Percentiles rank a stretch among this genome's conserved stretches.
Evolutionary conservation across 2,329 filamentous ascomycete genomes (phyloP).

Genomic region (Shiraia sp.): DNA sequence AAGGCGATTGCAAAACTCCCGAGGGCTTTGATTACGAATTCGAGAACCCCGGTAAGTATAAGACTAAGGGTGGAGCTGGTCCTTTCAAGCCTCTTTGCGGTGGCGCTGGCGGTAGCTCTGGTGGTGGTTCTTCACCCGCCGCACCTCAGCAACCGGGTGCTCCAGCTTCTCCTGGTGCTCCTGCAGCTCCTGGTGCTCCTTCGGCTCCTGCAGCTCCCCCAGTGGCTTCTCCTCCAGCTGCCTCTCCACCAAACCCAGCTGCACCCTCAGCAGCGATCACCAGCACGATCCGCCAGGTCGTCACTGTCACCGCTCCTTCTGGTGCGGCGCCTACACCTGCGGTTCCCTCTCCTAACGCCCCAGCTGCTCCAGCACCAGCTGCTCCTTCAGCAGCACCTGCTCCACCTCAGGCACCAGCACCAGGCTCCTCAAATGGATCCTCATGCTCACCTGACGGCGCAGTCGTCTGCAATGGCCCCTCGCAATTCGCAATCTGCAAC

Average conservation of each 20-base stretch:
- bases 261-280: conserved; percentile 6
- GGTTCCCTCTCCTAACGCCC: conserved; percentile 1
- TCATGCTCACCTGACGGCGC: conserved; percentile 41
- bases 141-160: neutral
- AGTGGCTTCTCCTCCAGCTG: conserved; percentile 3
- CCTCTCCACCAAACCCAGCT: conserved; percentile 5
- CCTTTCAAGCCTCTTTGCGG: conserved; percentile 31
- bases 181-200: conserved; percentile 6
- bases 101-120: conserved; percentile 10
- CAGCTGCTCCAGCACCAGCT: neutral
- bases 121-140: neutral
- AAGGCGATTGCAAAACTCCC: conserved; percentile 54
- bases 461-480: conserved; percentile 43
- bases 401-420: neutral
- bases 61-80: conserved; percentile 34
- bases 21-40: conserved; percentile 57
- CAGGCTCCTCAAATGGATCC: conserved; percentile 8
- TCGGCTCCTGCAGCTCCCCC: conserved; percentile 3
- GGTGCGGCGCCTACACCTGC: conserved; percentile 1
- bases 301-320: conserved; percentile 27
- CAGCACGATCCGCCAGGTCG: conserved; percentile 26
- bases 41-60: conserved; percentile 66
- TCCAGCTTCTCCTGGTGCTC: conserved; percentile 5
- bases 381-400: neutral
- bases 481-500: conserved; percentile 47